Conservation (phyloP, 2,329 filamentous ascomycete species). For the Aspergillus candidus region DNA sequence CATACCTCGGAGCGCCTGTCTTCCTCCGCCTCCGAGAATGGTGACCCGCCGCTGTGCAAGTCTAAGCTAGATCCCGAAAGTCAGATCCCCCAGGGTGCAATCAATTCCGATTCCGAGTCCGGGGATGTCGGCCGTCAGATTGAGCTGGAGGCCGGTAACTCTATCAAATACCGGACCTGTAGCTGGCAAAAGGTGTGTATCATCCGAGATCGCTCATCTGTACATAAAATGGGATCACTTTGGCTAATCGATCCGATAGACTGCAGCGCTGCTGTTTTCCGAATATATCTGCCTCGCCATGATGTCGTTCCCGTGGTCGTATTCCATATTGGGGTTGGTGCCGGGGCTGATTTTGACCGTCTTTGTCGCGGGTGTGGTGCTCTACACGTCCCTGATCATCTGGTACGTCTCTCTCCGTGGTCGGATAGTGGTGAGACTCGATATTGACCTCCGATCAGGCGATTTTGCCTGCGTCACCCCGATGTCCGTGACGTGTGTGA, state of each 20-base stretch:
- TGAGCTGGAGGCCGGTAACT: conserved; percentile 66
- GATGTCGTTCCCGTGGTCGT: conserved; percentile 95
- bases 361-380: conserved; percentile 67
- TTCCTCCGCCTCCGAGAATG: conserved; percentile 18
- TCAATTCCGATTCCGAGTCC: conserved; percentile 34
- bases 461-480: conserved; percentile 84
- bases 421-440: conserved; percentile 5
- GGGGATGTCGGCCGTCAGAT: conserved; percentile 60
- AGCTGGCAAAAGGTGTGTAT: conserved; percentile 74
- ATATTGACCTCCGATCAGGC: conserved; percentile 49
- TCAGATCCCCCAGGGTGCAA: conserved; percentile 14
- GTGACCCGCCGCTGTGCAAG: conserved; percentile 19
- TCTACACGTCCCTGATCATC: conserved; percentile 70
- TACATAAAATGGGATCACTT: neutral
- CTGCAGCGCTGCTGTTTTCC: conserved; percentile 80
- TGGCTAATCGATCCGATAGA: conserved; percentile 45
- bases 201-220: neutral
- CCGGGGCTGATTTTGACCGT: conserved; percentile 79
- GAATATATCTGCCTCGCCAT: conserved; percentile 92
- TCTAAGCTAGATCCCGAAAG: conserved; percentile 27
- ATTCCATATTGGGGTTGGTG: conserved; percentile 78
- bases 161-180: conserved; percentile 88
- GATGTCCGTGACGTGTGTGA: conserved; percentile 91
- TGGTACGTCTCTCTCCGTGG: conserved; percentile 42
- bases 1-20: conserved; percentile 11